Conservation (phyloP, 2,329 filamentous ascomycete species). For the Eutypa lata region DNA sequence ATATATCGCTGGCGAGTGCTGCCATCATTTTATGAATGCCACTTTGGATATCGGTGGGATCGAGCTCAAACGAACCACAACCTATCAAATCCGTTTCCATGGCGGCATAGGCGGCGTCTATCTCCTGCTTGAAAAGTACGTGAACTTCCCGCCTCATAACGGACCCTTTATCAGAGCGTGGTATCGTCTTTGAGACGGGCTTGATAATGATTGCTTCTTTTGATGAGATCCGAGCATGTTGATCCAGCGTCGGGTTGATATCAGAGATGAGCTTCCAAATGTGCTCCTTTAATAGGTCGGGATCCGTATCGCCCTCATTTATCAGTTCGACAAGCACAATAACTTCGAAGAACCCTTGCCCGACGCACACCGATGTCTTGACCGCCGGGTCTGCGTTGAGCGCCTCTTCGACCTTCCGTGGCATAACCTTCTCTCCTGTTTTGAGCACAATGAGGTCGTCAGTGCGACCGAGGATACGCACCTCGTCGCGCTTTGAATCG, state of each 20-base stretch:
- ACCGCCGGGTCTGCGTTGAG: conserved; percentile 6
- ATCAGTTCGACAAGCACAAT: conserved; percentile 12
- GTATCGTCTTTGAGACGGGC: conserved; percentile 8
- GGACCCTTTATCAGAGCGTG: conserved; percentile 17
- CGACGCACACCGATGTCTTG: conserved; percentile 11
- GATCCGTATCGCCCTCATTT: background rate
- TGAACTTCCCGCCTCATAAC: conserved; percentile 11
- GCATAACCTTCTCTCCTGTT: conserved; percentile 16
- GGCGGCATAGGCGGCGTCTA: conserved; percentile 16
- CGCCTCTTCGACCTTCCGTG: conserved; percentile 8
- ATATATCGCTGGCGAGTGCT: conserved; percentile 3
- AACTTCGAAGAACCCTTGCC: conserved; percentile 14
- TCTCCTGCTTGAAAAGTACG: conserved; percentile 14
- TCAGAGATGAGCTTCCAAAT: conserved; percentile 9
- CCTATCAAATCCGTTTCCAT: conserved; percentile 7
- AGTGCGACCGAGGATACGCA: conserved; percentile 29
- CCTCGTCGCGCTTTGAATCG: conserved; percentile 10
- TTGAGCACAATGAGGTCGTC: conserved; percentile 24
- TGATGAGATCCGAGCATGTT: conserved; percentile 14
- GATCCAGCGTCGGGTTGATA: conserved; percentile 10
- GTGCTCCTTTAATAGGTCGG: background rate
- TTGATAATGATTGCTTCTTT: conserved; percentile 11
- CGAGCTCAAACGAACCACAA: conserved; percentile 1
- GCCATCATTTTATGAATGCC: conserved; percentile 12
- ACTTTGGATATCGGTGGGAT: conserved; percentile 5